Conservation (phyloP, 2,329 filamentous ascomycete genomes). For the Myriosclerotinia duriaeana region DNA sequence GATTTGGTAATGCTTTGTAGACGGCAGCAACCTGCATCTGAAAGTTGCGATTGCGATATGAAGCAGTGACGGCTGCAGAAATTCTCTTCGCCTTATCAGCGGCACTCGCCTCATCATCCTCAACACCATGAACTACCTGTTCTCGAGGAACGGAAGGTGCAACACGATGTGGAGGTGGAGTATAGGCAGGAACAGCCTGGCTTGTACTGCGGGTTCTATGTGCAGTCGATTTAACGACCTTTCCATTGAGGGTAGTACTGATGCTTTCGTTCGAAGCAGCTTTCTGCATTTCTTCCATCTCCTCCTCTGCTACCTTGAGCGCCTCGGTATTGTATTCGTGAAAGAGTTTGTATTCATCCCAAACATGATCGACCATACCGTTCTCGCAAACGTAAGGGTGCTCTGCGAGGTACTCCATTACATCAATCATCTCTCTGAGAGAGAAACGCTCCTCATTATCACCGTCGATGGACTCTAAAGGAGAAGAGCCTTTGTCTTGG, state of each 20-base stretch:
- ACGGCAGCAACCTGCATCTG: conserved; percentile 2
- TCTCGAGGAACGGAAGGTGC: no score
- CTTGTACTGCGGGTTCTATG: not conserved
- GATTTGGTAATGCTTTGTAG: not conserved
- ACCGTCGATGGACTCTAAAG: no score
- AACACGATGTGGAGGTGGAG: not conserved
- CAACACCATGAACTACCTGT: no score
- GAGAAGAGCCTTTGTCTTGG: no score
- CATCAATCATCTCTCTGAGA: conserved; percentile 14
- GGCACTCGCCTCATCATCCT: no score
- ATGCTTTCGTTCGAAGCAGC: not conserved
- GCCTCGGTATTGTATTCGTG: conserved; percentile 3
- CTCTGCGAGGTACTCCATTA: conserved; percentile 3
- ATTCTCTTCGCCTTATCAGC: not conserved
- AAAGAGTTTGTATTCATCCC: conserved; percentile 15
- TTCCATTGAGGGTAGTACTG: not conserved
- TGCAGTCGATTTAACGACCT: no score
- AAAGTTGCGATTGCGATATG: not conserved
- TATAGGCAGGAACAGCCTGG: not conserved
- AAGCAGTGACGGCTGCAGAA: not conserved
- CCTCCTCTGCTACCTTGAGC: not conserved
- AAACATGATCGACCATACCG: not conserved
- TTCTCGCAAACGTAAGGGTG: conserved; percentile 7
- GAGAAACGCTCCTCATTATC: not conserved
- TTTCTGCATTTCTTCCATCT: not conserved